phyloP scores from a whole-genome alignment of 108 stramenopile genomes.

The Epithemia pelagica region DNA sequence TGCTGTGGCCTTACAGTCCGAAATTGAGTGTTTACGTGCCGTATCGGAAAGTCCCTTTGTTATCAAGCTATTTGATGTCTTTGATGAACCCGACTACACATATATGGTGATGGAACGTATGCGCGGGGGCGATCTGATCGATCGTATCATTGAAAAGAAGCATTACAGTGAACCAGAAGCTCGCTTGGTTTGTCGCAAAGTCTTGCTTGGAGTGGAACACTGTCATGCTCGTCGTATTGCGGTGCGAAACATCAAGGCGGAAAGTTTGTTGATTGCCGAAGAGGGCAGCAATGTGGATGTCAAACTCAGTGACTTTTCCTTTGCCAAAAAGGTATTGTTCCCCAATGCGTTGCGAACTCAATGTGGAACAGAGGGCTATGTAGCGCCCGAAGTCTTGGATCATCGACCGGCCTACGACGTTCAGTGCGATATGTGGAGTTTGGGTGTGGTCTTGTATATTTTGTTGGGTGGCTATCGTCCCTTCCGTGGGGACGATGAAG shows the following conservation, averaged over 20 bases:
- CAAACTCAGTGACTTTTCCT: conserved; percentile 97
- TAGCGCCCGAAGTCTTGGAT: conserved; percentile 75
- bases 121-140: conserved; percentile 89
- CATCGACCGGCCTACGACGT: conserved; percentile 61
- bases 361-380: conserved; percentile 87
- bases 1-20: conserved; percentile 61
- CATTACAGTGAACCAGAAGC: conserved; percentile 75
- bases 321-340: conserved; percentile 69
- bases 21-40: conserved; percentile 46
- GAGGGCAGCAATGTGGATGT: conserved; percentile 84
- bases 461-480: conserved; percentile 92
- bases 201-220: conserved; percentile 71
- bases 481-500: conserved; percentile 52
- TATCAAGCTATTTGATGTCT: conserved; percentile 61
- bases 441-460: conserved; percentile 94
- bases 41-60: conserved; percentile 58
- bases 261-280: conserved; percentile 72
- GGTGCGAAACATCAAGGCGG: conserved; percentile 83
- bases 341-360: conserved; percentile 67
- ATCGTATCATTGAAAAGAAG: conserved; percentile 78
- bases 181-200: conserved; percentile 39
- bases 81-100: conserved; percentile 59
- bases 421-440: conserved; percentile 90
- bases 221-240: conserved; percentile 77
- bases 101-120: conserved; percentile 71